phyloP scores from a whole-genome alignment of 2,329 filamentous ascomycete genomes.

The Sporothrix protearum region DNA sequence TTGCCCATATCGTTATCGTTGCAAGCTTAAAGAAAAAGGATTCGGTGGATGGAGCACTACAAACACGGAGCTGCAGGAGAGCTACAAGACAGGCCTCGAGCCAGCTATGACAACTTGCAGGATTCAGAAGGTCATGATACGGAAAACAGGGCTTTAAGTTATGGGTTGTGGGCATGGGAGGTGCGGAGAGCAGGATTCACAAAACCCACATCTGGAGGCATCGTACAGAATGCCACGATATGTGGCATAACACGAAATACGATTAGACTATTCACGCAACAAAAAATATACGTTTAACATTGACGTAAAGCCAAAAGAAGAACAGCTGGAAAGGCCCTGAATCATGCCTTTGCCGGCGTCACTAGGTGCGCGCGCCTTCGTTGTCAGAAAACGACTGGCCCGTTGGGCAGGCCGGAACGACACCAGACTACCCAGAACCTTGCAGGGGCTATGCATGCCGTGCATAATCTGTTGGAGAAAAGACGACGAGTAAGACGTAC shows the following conservation, averaged over 20 bases:
- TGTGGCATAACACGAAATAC: not conserved
- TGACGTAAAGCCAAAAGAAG: not conserved
- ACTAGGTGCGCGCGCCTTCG: not conserved
- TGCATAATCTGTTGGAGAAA: not conserved
- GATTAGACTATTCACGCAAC: not conserved
- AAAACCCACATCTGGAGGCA: not conserved
- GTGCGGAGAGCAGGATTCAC: no score
- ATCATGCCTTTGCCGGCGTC: not conserved
- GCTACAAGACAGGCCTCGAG: not conserved
- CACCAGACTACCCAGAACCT: not conserved
- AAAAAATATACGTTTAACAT: no score
- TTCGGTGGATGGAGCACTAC: not conserved
- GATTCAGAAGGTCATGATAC: not conserved
- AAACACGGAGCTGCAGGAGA: not conserved
- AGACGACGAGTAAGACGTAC: not conserved
- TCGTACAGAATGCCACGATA: not conserved
- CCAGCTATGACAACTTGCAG: not conserved
- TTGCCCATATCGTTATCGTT: not conserved
- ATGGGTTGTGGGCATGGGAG: no score
- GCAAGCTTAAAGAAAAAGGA: not conserved
- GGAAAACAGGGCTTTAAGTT: not conserved
- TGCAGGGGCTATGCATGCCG: not conserved
- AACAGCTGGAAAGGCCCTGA: not conserved
- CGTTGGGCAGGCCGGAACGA: not conserved
- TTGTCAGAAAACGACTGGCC: not conserved